Base-by-base conservation (phyloP, 2,329 filamentous ascomycete species). In the Lasiodiplodia sp. region DNA sequence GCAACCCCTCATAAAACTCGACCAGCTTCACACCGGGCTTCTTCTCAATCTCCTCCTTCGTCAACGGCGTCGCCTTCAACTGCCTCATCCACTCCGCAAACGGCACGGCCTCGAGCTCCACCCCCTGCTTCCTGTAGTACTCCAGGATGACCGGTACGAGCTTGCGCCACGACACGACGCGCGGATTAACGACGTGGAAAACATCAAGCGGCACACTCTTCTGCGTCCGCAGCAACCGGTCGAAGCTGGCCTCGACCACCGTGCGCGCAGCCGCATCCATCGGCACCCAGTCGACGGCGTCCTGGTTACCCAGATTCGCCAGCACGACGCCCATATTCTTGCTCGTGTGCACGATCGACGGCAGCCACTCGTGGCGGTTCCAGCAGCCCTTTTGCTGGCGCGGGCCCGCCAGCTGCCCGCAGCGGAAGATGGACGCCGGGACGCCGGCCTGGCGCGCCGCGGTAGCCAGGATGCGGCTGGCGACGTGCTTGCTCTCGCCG, bases 401-500 rank as follows among this genome's bases (percentile, higher is more conserved):
- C 4, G 76, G 73, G 4, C 77, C 77, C 12, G 75, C 77, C 1
- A 79, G 71, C 66, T 79, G 77, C 4, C 77, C 76, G 4, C 73
- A 73, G 4, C 77, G 73, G 6, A 74, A 55, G 6, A 78, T 70
- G 2, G 70, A 71, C 5, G 70, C 70, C 6, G 70, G 70, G 10
- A 78, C 68, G 2, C 72, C 73, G 1, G 75, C 53, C 5, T 72
- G 66, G n/a, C 72, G 67, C 3, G 78, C 75, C 2, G 79, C 78
- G 2, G 63, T 70, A n/a, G 72, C 72, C 0, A 78, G 71, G 37
- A 81, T 77, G 21, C 74, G 71, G 7, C 75, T 73, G 0, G 78
- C 72, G 5, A 82, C 75, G 52, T 78, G 74, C 67, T 82, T 82
- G 14, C 74, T 76, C 57, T 80, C 75, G 23, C 76, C 79, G 64